Evolutionary conservation across 73 alveolate species (phyloP).

Genomic region (Symbiodinium natans): DNA sequence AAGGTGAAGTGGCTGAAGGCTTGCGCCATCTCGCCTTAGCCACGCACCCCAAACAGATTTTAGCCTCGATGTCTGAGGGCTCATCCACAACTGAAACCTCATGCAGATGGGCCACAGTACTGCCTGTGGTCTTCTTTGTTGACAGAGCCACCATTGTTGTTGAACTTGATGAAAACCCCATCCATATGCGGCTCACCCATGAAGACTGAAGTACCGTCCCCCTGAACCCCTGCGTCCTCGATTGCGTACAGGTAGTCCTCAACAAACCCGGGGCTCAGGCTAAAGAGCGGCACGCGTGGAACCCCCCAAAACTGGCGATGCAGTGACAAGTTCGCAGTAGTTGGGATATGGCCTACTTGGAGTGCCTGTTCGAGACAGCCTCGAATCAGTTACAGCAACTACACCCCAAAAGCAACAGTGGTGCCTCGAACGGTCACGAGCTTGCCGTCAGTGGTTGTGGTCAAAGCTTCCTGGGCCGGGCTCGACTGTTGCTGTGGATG

Average conservation of each 20-base stretch:
- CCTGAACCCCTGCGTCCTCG: not conserved
- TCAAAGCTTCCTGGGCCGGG: slow-evolving; percentile 47
- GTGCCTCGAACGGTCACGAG: slow-evolving; percentile 53
- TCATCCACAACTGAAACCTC: not conserved
- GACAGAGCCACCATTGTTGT: slow-evolving; percentile 43
- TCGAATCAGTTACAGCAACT: no score
- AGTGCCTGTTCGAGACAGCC: no score
- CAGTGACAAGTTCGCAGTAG: no score
- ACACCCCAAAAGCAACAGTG: no score
- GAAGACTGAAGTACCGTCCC: not conserved
- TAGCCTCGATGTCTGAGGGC: no score
- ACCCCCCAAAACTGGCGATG: no score
- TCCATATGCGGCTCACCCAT: slow-evolving; percentile 38
- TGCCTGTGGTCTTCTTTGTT: slow-evolving; percentile 1
- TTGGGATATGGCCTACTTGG: no score
- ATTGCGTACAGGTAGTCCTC: slow-evolving; percentile 38
- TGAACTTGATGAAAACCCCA: slow-evolving; percentile 35
- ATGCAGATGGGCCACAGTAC: not conserved
- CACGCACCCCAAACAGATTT: not conserved
- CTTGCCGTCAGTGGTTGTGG: slow-evolving; percentile 46
- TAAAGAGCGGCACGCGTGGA: no score
- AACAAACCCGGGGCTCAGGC: not conserved
- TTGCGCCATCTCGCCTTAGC: slow-evolving; percentile 67
- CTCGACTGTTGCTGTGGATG: no score
- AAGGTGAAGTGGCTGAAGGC: slow-evolving; percentile 46